Evolutionary conservation across 148 eudicot genomes (phyloP).

Genomic region (Chenopodium formosanum): DNA sequence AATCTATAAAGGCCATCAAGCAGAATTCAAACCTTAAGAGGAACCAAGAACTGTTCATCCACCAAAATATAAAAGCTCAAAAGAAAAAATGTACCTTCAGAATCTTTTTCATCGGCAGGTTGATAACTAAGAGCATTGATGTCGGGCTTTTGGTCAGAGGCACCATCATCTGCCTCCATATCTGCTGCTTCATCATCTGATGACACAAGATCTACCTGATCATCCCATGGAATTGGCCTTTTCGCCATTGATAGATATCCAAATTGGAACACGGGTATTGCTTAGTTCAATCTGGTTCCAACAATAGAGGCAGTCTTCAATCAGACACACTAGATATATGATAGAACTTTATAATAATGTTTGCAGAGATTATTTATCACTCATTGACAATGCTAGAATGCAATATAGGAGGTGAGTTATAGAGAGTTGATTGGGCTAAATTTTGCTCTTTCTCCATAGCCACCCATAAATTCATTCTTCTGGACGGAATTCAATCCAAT

Average conservation of each 20-base stretch:
- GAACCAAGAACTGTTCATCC: not conserved
- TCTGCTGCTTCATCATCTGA: slow-evolving; percentile 50
- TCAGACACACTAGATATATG: not conserved
- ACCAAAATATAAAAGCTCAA: not conserved
- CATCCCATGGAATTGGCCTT: slow-evolving; percentile 32
- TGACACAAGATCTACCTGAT: slow-evolving; percentile 50
- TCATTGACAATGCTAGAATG: not conserved
- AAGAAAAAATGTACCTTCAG: slow-evolving; percentile 34
- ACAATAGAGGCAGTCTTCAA: slow-evolving; percentile 7
- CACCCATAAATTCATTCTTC: not conserved
- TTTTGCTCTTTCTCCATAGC: not conserved
- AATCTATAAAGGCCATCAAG: not conserved
- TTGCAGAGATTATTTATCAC: not conserved
- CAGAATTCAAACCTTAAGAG: too few relatives aligned
- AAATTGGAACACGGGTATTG: not conserved
- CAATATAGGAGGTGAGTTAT: not conserved
- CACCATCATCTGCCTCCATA: slow-evolving; percentile 30
- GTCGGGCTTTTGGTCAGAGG: slow-evolving; percentile 20
- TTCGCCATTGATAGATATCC: slow-evolving; percentile 27
- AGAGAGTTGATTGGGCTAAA: not conserved
- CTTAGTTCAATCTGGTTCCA: slow-evolving; percentile 17
- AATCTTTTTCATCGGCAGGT: slow-evolving; percentile 23
- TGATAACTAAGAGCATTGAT: slow-evolving; percentile 22
- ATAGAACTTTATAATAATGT: not conserved
- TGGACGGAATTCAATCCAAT: not conserved